Percentiles rank a stretch among this genome's conserved stretches.
Evolutionary conservation across 2,329 filamentous ascomycete genomes (phyloP).

Genomic region (Penicillium sp.): DNA sequence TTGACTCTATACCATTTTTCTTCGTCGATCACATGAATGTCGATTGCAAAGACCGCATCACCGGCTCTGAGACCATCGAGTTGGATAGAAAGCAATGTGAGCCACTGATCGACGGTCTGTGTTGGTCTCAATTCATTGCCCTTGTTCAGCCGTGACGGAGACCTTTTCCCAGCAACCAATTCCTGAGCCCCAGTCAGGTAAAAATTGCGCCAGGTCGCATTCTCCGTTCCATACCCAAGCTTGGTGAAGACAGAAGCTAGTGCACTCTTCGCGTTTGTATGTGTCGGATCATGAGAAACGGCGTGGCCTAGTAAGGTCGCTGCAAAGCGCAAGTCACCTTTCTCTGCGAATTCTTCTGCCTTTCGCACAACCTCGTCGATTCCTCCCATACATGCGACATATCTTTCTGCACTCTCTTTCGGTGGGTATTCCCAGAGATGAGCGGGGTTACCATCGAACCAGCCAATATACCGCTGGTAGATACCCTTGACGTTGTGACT

Average conservation of each 20-base stretch:
- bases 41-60: constrained; percentile 10
- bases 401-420: constrained; percentile 37
- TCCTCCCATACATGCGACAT: constrained; percentile 45
- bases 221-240: constrained; percentile 44
- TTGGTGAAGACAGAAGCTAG: constrained; percentile 39
- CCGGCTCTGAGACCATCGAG: constrained; percentile 18
- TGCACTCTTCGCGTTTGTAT: constrained; percentile 19
- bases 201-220: constrained; percentile 48
- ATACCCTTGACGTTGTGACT: constrained; percentile 48
- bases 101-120: constrained; percentile 21
- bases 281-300: constrained; percentile 32
- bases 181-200: constrained; percentile 39
- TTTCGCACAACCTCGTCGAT: constrained; percentile 31
- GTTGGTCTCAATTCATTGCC: constrained; percentile 10
- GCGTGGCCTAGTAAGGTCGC: constrained; percentile 44
- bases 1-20: constrained; percentile 18
- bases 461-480: constrained; percentile 40
- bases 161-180: constrained; percentile 14
- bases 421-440: constrained; percentile 45
- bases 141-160: not conserved
- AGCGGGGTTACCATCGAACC: constrained; percentile 40
- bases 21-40: constrained; percentile 16
- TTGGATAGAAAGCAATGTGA: constrained; percentile 20
- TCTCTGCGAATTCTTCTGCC: constrained; percentile 27
- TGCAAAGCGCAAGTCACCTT: constrained; percentile 43